Evolutionary conservation across 306 rosid genomes (phyloP).

Genomic region (Malus domestica): DNA sequence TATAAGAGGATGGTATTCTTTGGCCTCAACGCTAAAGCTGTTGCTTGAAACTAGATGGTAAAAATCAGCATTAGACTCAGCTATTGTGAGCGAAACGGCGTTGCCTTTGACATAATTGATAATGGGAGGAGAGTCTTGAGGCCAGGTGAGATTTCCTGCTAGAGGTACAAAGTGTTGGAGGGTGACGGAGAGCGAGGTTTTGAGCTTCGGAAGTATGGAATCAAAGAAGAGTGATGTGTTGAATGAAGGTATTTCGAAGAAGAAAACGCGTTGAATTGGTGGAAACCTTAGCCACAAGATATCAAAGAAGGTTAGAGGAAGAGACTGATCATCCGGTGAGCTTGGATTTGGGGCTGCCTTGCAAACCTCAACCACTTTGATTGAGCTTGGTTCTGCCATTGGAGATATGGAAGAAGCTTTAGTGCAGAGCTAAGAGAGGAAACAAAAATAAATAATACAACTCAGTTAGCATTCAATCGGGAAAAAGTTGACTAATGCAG

Average conservation of each 20-base stretch:
- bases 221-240: not conserved
- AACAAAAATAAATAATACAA: no score
- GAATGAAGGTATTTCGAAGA: not conserved
- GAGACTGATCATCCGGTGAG: not conserved
- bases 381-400: not conserved
- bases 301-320: constrained; percentile 26
- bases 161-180: constrained; percentile 17
- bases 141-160: constrained; percentile 16
- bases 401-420: not conserved
- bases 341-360: not conserved
- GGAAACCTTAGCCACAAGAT: constrained; percentile 21
- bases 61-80: constrained; percentile 8
- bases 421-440: no score
- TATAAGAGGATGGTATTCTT: constrained; percentile 18
- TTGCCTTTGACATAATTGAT: constrained; percentile 1
- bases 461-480: no score
- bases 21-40: not conserved
- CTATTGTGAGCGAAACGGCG: constrained; percentile 15
- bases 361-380: not conserved
- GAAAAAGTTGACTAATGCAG: no score
- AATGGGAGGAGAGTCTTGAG: not conserved
- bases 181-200: constrained; percentile 17
- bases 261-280: constrained; percentile 16
- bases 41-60: not conserved
- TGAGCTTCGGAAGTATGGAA: constrained; percentile 13